Evolutionary conservation across 106 monocot genomes (phyloP).

Genomic region (Allium fistulosum): DNA sequence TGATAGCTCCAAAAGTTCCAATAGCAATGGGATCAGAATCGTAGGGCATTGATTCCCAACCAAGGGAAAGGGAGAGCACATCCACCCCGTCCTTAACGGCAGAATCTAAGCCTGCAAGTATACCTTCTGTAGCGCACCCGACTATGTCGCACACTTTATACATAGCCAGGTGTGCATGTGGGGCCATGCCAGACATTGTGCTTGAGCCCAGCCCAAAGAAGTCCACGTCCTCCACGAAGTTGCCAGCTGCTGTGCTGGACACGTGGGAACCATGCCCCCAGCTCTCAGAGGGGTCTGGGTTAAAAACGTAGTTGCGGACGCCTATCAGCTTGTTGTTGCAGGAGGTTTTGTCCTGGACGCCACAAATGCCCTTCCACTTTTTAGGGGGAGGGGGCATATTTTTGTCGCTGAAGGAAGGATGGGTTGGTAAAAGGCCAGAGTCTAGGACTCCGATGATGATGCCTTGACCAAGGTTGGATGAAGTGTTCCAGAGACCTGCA

Average conservation of each 20-base stretch:
- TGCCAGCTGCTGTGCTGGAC: slow-evolving; percentile 8
- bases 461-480: too few relatives aligned
- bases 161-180: slow-evolving; percentile 13
- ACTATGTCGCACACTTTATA: slow-evolving; percentile 10
- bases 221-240: not conserved
- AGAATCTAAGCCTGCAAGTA: slow-evolving; percentile 14
- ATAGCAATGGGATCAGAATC: not conserved
- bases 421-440: too few relatives aligned
- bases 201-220: slow-evolving; percentile 2
- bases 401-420: too few relatives aligned
- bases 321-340: too few relatives aligned
- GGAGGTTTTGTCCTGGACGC: too few relatives aligned
- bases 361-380: too few relatives aligned
- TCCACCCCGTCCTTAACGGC: slow-evolving; percentile 16
- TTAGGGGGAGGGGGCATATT: too few relatives aligned
- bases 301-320: too few relatives aligned
- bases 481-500: too few relatives aligned
- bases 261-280: slow-evolving; percentile 21
- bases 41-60: not conserved
- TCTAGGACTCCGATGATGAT: too few relatives aligned
- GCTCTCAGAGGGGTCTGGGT: not conserved
- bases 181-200: slow-evolving; percentile 17
- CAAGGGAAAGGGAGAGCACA: slow-evolving; percentile 13
- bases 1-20: slow-evolving; percentile 15
- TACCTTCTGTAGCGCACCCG: not conserved